Evolutionary conservation across 257 asterid species (phyloP), one percentile per base, ranked within the genome.

Genomic region (Primulina huaijiensis): DNA sequence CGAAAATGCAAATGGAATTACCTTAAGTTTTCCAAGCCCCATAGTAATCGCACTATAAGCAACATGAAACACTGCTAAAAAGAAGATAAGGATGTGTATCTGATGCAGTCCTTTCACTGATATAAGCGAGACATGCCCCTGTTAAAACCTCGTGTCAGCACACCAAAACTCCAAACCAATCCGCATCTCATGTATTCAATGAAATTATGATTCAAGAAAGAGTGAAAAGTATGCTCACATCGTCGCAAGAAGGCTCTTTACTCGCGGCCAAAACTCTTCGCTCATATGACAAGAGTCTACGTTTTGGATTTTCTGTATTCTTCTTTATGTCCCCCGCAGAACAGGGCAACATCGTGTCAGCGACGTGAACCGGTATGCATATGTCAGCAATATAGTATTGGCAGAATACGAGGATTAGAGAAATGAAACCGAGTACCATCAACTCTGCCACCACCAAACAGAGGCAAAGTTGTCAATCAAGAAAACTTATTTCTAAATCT

Each of bases 361-460:
- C 99, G 61, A 89, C 89, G 35, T 61, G 64, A 1, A 40, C 0
- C 0, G 99, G 99, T 23, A 94, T 88, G 81, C 99, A 94, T 60
- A 94, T 94, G 10, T 78, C 67, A 63, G 97, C 92, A 65, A 94
- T 88, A 83, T 91, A 94, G 74, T 85, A 87, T 75, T 94, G 97
- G 76, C 88, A 52, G 83, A 94, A 94, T 65, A 87, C 93, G 21
- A 94, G 96, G 43, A 77, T 77, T n/a, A 94, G 83, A 0, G 99
- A 94, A 79, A 94, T 94, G 79, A 93, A 93, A 59, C 96, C 99
- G 2, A 93, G 97, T 70, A 93, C 72, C 99, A 93, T 93, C 95
- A 93, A 81, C 84, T 94, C 99, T 93, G 97, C 74, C 78, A 79
- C 69, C 31, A 65, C 10, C 4, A 63, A 77, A 72, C 75, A 63